These are phyloP conservation scores for Diplotaxis tenuifolia DNA, from an alignment of 345 rosid species.

Conservation along the genomic window DNA sequence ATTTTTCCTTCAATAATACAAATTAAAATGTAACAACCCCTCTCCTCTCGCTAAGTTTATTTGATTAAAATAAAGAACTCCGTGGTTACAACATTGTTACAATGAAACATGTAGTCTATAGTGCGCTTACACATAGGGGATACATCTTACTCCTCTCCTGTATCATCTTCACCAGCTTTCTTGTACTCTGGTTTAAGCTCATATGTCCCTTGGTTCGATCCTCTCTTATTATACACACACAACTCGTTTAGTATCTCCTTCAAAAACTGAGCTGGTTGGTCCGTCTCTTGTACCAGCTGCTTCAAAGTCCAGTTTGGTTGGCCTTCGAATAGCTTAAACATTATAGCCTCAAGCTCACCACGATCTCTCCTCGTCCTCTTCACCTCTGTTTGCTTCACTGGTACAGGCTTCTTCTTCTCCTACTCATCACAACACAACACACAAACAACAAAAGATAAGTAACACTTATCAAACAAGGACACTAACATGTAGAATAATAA, in stretches of 20 bases:
- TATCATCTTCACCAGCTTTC: slow-evolving; percentile 76
- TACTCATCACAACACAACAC: slow-evolving; percentile 24
- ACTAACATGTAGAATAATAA: neutral
- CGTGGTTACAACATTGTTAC: neutral
- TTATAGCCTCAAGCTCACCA: slow-evolving; percentile 88
- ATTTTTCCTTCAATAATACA: slow-evolving; percentile 9
- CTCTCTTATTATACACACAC: slow-evolving; percentile 91
- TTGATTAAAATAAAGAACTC: neutral
- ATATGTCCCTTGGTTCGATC: slow-evolving; percentile 84
- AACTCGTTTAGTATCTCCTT: slow-evolving; percentile 94
- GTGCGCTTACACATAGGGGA: neutral
- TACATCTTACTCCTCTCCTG: slow-evolving; percentile 46
- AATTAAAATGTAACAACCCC: neutral
- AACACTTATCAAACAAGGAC: neutral
- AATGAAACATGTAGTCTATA: slow-evolving; percentile 16
- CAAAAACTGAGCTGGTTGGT: slow-evolving; percentile 98
- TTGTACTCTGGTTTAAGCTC: slow-evolving; percentile 96
- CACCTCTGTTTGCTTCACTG: slow-evolving; percentile 45
- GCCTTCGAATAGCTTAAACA: slow-evolving; percentile 95
- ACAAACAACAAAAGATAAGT: neutral
- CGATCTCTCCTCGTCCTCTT: slow-evolving; percentile 98
- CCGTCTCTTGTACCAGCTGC: slow-evolving; percentile 95
- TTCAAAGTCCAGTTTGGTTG: slow-evolving; percentile 95
- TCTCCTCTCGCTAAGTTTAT: neutral
- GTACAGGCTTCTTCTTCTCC: slow-evolving; percentile 82